Conservation (phyloP, 73 alveolate species). For the Breviolum minutum region DNA sequence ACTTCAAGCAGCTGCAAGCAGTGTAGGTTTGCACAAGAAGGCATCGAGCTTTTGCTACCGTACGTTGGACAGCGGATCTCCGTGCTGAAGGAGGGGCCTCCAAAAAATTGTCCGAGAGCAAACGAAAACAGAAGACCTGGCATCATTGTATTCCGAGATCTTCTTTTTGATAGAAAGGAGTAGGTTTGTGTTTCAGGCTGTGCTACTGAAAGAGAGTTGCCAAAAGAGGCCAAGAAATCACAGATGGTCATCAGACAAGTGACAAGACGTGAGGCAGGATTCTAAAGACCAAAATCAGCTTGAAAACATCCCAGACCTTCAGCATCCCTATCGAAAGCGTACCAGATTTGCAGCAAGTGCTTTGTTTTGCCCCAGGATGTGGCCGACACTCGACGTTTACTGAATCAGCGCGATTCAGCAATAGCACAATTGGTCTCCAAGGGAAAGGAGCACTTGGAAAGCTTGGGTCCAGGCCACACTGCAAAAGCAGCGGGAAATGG, state of each 20-base stretch:
- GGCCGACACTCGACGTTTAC: conserved; percentile 70
- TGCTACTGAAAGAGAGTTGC: no score
- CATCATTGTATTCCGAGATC: no score
- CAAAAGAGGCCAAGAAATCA: no score
- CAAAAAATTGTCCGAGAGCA: not conserved
- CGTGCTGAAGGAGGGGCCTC: conserved; percentile 41
- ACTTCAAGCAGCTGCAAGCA: not conserved
- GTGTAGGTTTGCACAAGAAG: conserved; percentile 85
- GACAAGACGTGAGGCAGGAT: no score
- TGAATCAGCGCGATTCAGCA: conserved; percentile 61
- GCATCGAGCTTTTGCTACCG: conserved; percentile 64
- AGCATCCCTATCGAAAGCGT: no score
- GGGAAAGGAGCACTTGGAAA: conserved; percentile 14
- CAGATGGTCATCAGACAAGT: no score
- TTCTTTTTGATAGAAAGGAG: no score
- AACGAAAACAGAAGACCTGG: not conserved
- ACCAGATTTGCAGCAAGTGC: no score
- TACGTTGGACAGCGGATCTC: conserved; percentile 71
- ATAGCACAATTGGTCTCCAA: conserved; percentile 2
- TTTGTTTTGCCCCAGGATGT: conserved; percentile 1
- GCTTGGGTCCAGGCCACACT: conserved; percentile 80
- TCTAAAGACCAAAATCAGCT: no score
- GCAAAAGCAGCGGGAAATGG: no score
- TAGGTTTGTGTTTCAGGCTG: no score
- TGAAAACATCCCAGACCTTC: no score